These are phyloP conservation scores for Theileria parva DNA, from an alignment of 169 alveolate genomes.

Conservation along the genomic window DNA sequence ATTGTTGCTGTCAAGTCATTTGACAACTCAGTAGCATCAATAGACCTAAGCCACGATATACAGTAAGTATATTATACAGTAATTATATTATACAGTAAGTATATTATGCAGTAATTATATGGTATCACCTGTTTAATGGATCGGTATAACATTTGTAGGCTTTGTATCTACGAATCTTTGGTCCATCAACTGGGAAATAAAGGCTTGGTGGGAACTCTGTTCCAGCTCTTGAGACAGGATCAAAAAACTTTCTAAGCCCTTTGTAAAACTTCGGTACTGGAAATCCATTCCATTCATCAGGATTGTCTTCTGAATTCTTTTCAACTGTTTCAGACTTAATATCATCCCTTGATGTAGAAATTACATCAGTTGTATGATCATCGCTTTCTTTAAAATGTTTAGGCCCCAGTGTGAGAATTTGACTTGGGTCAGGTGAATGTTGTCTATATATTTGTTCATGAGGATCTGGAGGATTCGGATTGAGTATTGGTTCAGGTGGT, in stretches of 20 bases:
- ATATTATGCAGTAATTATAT: not conserved
- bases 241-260: slow-evolving; percentile 26
- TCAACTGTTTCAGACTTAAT: not conserved
- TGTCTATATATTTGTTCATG: not conserved
- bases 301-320: not conserved
- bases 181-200: slow-evolving; percentile 23
- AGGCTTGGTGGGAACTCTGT: not conserved
- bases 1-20: not conserved
- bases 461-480: not conserved
- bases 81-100: not conserved
- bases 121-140: not conserved
- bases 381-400: not conserved
- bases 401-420: not conserved
- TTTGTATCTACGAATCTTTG: slow-evolving; percentile 30
- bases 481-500: not conserved
- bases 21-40: not conserved
- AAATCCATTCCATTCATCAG: slow-evolving; percentile 44
- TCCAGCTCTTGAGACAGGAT: not conserved
- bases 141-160: slow-evolving; percentile 4
- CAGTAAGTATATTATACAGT: not conserved
- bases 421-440: not conserved
- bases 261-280: slow-evolving; percentile 43
- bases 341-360: not conserved
- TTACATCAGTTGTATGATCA: not conserved
- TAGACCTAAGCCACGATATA: slow-evolving; percentile 10